These are phyloP conservation scores for Boletus subparvulus DNA, from an alignment of 768 basidiomycete species.

Conservation along the genomic window DNA sequence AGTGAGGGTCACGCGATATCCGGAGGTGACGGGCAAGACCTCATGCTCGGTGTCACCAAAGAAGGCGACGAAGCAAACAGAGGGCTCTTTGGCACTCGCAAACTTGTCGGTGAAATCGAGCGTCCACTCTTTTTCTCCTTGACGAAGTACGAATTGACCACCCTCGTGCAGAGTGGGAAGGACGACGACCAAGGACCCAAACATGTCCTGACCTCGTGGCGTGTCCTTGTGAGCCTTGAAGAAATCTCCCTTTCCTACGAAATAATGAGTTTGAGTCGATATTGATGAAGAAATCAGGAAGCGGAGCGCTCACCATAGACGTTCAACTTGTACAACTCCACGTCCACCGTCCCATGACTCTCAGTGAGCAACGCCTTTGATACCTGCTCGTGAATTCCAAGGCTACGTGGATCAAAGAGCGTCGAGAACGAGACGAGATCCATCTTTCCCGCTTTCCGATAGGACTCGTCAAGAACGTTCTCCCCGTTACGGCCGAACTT, in stretches of 20 bases:
- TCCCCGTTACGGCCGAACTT: slow-evolving; percentile 3
- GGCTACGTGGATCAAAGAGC: not conserved
- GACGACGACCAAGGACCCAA: slow-evolving; percentile 53
- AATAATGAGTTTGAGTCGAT: not conserved
- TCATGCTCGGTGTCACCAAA: slow-evolving; percentile 47
- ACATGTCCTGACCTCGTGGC: slow-evolving; percentile 39
- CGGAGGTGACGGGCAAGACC: slow-evolving; percentile 40
- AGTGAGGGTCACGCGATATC: slow-evolving; percentile 45
- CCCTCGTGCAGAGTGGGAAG: slow-evolving; percentile 38
- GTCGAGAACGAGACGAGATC: slow-evolving; percentile 36
- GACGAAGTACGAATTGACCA: slow-evolving; percentile 11
- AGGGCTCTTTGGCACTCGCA: not conserved
- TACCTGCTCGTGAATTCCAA: slow-evolving; percentile 1
- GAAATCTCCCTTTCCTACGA: slow-evolving; percentile 5
- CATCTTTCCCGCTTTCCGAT: slow-evolving; percentile 49
- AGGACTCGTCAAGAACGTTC: slow-evolving; percentile 2
- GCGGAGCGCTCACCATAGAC: slow-evolving; percentile 39
- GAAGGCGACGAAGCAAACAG: slow-evolving; percentile 42
- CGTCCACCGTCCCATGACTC: not conserved
- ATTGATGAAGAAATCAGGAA: not conserved
- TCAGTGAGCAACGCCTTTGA: slow-evolving; percentile 3
- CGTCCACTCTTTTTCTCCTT: slow-evolving; percentile 5
- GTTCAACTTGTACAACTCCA: slow-evolving; percentile 47
- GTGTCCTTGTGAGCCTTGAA: slow-evolving; percentile 28
- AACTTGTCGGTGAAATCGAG: not conserved